A percentile compares a stretch with the other conserved stretches of the same genome.
phyloP scores from a whole-genome alignment of 2,329 filamentous ascomycete species.

The Elsinoe arachidis region DNA sequence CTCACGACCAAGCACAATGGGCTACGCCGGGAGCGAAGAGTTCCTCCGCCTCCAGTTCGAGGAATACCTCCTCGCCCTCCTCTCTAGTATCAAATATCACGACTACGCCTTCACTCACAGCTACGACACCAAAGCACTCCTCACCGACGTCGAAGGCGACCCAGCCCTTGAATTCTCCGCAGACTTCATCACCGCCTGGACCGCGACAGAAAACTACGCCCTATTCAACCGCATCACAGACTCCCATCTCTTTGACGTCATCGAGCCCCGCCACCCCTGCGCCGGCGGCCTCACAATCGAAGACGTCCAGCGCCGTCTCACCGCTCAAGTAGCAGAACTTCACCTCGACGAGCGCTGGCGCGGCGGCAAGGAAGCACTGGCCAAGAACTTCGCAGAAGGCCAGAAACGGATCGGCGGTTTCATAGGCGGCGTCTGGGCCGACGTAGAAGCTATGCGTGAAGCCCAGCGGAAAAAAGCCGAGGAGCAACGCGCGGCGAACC shows the following conservation, averaged over 20 bases:
- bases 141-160: constrained; percentile 65
- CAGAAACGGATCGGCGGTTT: constrained; percentile 80
- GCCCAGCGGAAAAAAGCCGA: constrained; percentile 54
- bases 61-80: constrained; percentile 82
- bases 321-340: constrained; percentile 86
- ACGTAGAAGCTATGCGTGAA: constrained; percentile 76
- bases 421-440: constrained; percentile 81
- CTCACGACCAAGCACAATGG: constrained; percentile 81
- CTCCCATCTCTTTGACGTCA: constrained; percentile 84
- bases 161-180: constrained; percentile 73
- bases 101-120: constrained; percentile 37
- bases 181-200: constrained; percentile 85
- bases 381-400: constrained; percentile 81
- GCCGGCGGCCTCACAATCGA: constrained; percentile 88
- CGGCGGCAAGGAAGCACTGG: constrained; percentile 72
- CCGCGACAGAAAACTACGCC: constrained; percentile 78
- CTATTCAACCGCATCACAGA: constrained; percentile 71
- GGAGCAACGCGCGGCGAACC: constrained; percentile 28
- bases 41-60: constrained; percentile 97
- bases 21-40: constrained; percentile 91
- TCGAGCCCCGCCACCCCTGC: constrained; percentile 86
- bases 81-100: constrained; percentile 85
- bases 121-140: constrained; percentile 50
- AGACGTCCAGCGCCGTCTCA: constrained; percentile 81
- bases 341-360: constrained; percentile 87